Evolutionary conservation across 75 land plant genomes (phyloP), one percentile per base, ranked within the genome.

Genomic region (Selaginella tamariscina): DNA sequence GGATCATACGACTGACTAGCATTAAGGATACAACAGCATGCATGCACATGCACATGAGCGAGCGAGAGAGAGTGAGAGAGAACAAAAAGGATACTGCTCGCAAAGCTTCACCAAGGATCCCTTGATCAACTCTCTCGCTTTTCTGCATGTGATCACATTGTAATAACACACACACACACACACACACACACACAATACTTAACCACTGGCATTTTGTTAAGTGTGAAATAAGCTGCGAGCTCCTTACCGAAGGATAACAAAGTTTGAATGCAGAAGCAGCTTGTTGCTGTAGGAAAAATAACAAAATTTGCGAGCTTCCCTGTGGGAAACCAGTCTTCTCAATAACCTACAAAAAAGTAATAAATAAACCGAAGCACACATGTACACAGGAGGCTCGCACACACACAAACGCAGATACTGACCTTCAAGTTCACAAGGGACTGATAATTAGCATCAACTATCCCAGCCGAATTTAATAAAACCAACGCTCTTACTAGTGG

Each of bases 51-150:
- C 1, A 68, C 0, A 2, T 32, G 24, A 54, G 30, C 26, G 29
- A 23, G 29, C 32, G 57, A 44, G 1, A 28, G 1, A 57, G 64
- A 72, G 11, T 39, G 49, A 39, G 49, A 29, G 13, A 32, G 22
- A 54, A 72, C 22, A 30, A 62, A 29, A 39, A 80, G 93, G 94
- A 84, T 88, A 92, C 97, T 23, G 89, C 84, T 77, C 97, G 82
- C 65, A 78, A 54, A 56, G 88, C 80, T 78, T 88, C 89, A 56
- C 68, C 54, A 24, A 83, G 71, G 20, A 92, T 77, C 78, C 83
- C 70, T 68, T 80, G 75, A 78, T 92, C 97, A 56, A 68, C 97
- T 73, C 94, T 67, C 27, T 72, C 78, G 30, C 76, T 49, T 65
- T 77, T 81, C 97, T 92, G 89, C 72, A 65, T 55, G 60, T 24